A percentile compares a stretch with the other conserved stretches of the same genome.
These are phyloP conservation scores for Ajuga reptans DNA, from an alignment of 305 asterid genomes.

Conservation along the genomic window DNA sequence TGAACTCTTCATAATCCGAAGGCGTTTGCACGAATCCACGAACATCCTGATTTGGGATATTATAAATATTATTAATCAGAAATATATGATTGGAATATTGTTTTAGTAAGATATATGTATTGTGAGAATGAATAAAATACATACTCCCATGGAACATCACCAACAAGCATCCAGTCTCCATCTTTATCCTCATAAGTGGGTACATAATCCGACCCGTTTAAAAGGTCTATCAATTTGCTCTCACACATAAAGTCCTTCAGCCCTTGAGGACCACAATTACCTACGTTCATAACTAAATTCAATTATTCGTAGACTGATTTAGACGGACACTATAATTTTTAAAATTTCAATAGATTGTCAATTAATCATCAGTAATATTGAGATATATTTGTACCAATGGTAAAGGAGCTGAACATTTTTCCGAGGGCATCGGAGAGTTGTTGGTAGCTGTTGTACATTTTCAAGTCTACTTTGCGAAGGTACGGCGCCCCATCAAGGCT, in stretches of 20 bases:
- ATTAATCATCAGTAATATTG: no score
- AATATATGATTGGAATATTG: no score
- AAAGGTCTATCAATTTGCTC: conserved; percentile 33
- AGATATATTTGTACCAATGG: no score
- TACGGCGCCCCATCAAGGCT: conserved; percentile 31
- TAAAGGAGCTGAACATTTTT: conserved; percentile 35
- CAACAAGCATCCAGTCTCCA: conserved; percentile 35
- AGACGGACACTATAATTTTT: no score
- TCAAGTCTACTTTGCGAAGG: conserved; percentile 33
- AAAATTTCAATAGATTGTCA: no score
- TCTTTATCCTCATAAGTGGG: conserved; percentile 30
- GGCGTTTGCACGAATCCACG: conserved; percentile 29
- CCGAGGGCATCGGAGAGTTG: conserved; percentile 31
- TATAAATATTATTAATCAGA: no score
- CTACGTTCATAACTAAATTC: no score
- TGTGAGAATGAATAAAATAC: neutral
- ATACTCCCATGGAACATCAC: conserved; percentile 28
- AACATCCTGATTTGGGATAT: conserved; percentile 32
- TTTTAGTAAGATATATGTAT: no score
- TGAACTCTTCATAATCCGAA: conserved; percentile 31
- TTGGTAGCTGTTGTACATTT: conserved; percentile 33
- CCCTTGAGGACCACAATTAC: conserved; percentile 28
- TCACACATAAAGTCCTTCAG: conserved; percentile 29
- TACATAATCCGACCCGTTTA: conserved; percentile 33
- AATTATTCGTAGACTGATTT: no score